Evolutionary conservation across 192 early-diverging fungal genomes (phyloP), one percentile per base, ranked within the genome.

Genomic region (Backusella luteola): DNA sequence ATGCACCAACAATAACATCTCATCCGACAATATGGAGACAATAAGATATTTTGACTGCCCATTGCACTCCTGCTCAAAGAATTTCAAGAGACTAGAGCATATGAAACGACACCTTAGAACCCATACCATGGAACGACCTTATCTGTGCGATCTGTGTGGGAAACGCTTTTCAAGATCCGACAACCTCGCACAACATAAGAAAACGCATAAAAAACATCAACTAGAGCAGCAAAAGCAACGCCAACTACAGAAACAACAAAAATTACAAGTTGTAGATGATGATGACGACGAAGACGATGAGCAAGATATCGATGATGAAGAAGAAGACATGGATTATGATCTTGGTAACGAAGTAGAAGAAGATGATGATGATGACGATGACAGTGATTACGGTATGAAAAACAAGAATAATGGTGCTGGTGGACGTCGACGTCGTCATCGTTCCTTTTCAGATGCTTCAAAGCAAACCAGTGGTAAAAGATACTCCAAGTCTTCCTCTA

Each of bases 141-240:
- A 90, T 76, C 80, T 84, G 7, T 90, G 89, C 73, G 73, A 68
- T 32, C 73, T 86, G 11, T 90, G 89, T 74, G 82, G 84, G n/a
- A 90, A 90, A 67, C 77, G 85, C 12, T 90, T 90, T 74, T 90
- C 89, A 34, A 73, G 89, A 59, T 86, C 84, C 5, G 89, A 90
- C 66, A 90, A 90, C 68, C 73, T 90, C 66, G 87, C 89, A 52
- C 87, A 88, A 46, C 89, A 90, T 81, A 83, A 85, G 66, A 90
- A 90, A 71, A 90, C 89, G 8, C 89, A 90, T 66, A 35, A 74
- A 39, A 53, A 56, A n/a, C 56, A 36, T 11, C 52, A 35, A 23
- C 35, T 21, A 41, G 36, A 69, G 9, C 68, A 69, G 56, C 56
- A 63, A 63, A 23, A 63, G 21, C 56, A 63, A 9, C 26, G 9